Evolutionary conservation across 1,284 basidiomycete species (phyloP), one percentile per base, ranked within the genome.

Genomic region (Sanguinoderma infundibulare): DNA sequence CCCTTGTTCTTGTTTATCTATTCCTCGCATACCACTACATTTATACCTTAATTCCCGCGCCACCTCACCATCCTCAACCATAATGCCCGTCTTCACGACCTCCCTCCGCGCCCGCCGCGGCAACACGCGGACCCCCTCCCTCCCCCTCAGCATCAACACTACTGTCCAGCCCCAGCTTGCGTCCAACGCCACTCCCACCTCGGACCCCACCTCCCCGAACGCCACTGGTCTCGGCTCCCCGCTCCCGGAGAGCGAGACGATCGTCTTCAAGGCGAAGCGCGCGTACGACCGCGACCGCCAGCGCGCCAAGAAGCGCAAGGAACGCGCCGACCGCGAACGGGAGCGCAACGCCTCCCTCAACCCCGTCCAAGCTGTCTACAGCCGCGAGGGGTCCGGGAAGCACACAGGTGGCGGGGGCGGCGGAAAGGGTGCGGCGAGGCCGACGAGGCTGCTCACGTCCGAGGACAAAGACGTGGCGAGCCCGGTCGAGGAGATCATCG

Each of bases 241-340:
- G 30, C 55, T 52, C 36, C 28, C 34, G 26, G 65, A 63, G 60
- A 57, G 35, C 59, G 65, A 64, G 52, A 61, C 57, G 66, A 10
- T 59, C 24, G 65, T 68, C 34, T 62, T 74, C 65, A 83, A 83
- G 69, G 81, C 80, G 58, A 66, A 73, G 34, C 79, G 81, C 36
- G 81, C 77, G 10, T 79, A 76, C 69, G 82, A 83, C 68, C 80
- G 79, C 67, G 78, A 79, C 53, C 72, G 82, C 36, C 81, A 85
- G 70, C 77, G 78, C 44, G 67, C 73, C 28, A 79, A 77, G 76
- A 81, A 80, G 72, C 75, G 78, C 36, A 75, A 76, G 62, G 76
- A 75, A 49, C 74, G 74, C 62, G 78, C 80, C 69, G 75, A 67
- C 55, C 63, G 65, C 56, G 63, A 69, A 51, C 59, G 60, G 40